Evolutionary conservation across 1,139 yeast genomes (phyloP), one percentile per base, ranked within the genome.

Genomic region (Hansenula lynferdii): DNA sequence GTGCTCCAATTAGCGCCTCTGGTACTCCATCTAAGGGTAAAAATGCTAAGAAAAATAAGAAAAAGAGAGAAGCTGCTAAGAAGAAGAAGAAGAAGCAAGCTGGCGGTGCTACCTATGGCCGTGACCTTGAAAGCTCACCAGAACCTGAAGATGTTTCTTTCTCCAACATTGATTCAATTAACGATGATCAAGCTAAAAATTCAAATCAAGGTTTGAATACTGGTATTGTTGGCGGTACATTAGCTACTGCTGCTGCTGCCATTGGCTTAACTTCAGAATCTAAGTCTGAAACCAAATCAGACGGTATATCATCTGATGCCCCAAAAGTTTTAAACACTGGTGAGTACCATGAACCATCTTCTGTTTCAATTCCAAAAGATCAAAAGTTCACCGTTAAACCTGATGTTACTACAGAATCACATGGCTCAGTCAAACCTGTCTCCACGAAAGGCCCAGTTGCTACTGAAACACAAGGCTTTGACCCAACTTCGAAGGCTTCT

Each of bases 41-140:
- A 40, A 47, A 42, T 28, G 48, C 51, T 20, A 49, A 48, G 43
- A 49, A 47, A 40, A 47, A 48, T 32, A 43, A 42, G 28, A 49
- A 47, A 42, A 47, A 44, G 42, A 47, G 46, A 45, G 42, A 40
- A 31, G 45, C 46, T 38, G 44, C 38, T 42, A 49, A 34, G 50
- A 57, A 41, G 42, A 49, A 40, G 48, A 44, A 41, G 46, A 57
- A 41, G 42, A 49, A 40, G 48, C 43, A 41, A 45, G n/a, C 36
- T n/a, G 35, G 38, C 9, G 41, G 43, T 25, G 33, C 18, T 6
- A 19, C 23, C 12, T 5, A 4, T 3, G 33, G 23, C 9, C 24
- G 24, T 29, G 31, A 29, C 2, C 29, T 30, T 6, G 46, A 43
- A 35, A 41, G 41, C 22, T 35, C 46, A 6, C 42, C 44, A 31